Percentiles rank a stretch among this genome's conserved stretches.
Evolutionary conservation across 2,329 filamentous ascomycete genomes (phyloP).

Genomic region (Aaosphaeria arxii): DNA sequence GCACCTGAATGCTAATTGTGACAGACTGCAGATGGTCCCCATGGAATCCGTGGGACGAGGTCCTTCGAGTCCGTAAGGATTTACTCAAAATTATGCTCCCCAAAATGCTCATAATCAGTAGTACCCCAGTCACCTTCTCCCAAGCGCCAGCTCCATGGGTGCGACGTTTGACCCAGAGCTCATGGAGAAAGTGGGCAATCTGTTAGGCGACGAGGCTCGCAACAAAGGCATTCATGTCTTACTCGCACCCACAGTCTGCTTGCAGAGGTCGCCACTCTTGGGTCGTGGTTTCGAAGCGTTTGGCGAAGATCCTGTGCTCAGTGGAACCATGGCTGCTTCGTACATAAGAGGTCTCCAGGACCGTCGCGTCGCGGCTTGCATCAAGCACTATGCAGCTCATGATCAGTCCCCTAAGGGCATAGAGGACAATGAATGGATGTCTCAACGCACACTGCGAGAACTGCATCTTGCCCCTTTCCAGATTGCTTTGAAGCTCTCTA

Average conservation of each 20-base stretch:
- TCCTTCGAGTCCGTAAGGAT: too few species aligned
- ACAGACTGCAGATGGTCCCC: too few species aligned
- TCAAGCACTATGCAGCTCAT: conserved; percentile 64
- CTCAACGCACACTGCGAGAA: not conserved
- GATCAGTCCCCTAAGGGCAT: conserved; percentile 53
- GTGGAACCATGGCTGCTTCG: conserved; percentile 67
- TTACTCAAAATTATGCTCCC: too few species aligned
- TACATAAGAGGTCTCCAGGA: conserved; percentile 62
- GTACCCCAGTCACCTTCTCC: not conserved
- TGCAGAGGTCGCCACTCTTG: conserved; percentile 57
- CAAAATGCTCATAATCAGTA: too few species aligned
- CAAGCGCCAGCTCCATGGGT: not conserved
- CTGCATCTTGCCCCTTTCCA: not conserved
- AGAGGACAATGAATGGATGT: not conserved
- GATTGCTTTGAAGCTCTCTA: not conserved
- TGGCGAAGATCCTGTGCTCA: conserved; percentile 63
- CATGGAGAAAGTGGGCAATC: conserved; percentile 62
- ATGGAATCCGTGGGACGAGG: too few species aligned
- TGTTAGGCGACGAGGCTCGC: conserved; percentile 63
- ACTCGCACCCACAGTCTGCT: conserved; percentile 64
- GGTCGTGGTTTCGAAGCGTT: conserved; percentile 71
- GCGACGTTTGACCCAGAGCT: conserved; percentile 34
- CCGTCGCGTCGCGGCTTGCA: conserved; percentile 65
- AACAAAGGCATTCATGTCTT: conserved; percentile 68
- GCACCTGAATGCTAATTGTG: too few species aligned